Percentiles rank a stretch among this genome's conserved stretches.
These are phyloP conservation scores for Dactylellina haptotyla DNA, from an alignment of 2,329 filamentous ascomycete genomes.

Conservation along the genomic window DNA sequence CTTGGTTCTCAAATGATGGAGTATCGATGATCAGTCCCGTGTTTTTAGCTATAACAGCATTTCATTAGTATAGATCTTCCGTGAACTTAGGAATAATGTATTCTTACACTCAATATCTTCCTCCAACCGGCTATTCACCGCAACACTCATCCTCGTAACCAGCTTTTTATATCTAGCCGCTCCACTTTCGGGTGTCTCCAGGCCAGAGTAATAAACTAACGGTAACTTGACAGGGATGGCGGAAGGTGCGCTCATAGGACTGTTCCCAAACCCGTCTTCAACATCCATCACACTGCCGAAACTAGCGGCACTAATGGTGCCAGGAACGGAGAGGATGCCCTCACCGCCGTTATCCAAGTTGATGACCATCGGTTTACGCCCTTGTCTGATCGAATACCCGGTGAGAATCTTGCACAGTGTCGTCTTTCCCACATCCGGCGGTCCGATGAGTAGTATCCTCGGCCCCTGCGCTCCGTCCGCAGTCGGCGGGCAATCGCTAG, in stretches of 20 bases:
- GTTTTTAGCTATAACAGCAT: constrained; percentile 61
- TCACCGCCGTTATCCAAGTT: constrained; percentile 82
- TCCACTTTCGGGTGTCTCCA: constrained; percentile 77
- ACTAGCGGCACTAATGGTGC: constrained; percentile 84
- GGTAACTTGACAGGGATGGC: constrained; percentile 90
- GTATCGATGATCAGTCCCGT: constrained; percentile 89
- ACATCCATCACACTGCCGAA: constrained; percentile 89
- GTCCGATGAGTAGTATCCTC: constrained; percentile 83
- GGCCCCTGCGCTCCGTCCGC: constrained; percentile 69
- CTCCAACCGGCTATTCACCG: constrained; percentile 78
- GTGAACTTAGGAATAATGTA: neutral
- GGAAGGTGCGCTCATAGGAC: constrained; percentile 89
- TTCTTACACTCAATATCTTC: constrained; percentile 70
- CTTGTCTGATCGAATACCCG: constrained; percentile 79
- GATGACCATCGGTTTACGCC: constrained; percentile 79
- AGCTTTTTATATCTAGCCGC: constrained; percentile 77
- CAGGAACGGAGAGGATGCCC: constrained; percentile 79
- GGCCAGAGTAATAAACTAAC: constrained; percentile 87
- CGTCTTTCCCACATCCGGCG: constrained; percentile 83
- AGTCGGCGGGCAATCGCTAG: constrained; percentile 58
- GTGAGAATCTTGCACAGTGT: constrained; percentile 79
- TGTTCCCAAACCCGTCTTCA: constrained; percentile 87
- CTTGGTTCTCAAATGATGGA: constrained; percentile 74
- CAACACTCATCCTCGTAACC: constrained; percentile 78
- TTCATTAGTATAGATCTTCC: neutral